Evolutionary conservation across 192 early-diverging fungal species (phyloP).

Genomic region (Pilaira anomala): DNA sequence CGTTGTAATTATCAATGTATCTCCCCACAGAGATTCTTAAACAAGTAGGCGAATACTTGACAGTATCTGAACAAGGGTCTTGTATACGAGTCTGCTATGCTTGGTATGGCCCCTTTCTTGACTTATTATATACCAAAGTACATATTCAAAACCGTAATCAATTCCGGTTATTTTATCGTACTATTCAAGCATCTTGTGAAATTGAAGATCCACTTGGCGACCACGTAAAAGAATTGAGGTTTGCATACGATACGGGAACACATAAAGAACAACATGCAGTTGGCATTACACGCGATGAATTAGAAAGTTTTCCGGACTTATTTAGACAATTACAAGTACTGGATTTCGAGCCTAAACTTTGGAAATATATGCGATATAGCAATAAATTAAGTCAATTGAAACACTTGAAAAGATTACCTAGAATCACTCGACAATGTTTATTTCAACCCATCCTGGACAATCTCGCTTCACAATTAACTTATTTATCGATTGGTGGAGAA

Average conservation of each 20-base stretch:
- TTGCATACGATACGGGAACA: not conserved
- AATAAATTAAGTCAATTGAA: not conserved
- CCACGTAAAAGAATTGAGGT: conserved; percentile 1
- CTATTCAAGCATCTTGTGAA: not conserved
- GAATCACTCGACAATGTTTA: not conserved
- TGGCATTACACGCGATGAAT: conserved; percentile 12
- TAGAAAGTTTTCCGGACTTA: conserved; percentile 1
- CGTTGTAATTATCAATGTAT: too few relatives aligned
- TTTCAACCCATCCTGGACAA: not conserved
- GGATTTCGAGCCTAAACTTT: conserved; percentile 7
- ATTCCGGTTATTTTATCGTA: not conserved
- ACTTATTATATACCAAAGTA: not conserved
- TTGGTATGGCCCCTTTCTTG: conserved; percentile 9
- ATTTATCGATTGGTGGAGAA: conserved; percentile 5
- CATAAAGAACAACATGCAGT: not conserved
- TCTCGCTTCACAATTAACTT: not conserved
- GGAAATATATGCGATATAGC: conserved; percentile 3
- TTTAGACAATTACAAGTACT: not conserved
- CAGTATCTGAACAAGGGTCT: not conserved
- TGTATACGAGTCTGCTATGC: conserved; percentile 12
- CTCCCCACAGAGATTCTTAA: conserved; percentile 17
- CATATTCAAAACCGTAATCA: conserved; percentile 3
- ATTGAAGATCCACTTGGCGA: not conserved
- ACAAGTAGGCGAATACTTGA: conserved; percentile 6
- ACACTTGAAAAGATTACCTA: not conserved